Base-by-base conservation (phyloP, 805 yeast genomes). In the Blastobotrys terrestris region DNA sequence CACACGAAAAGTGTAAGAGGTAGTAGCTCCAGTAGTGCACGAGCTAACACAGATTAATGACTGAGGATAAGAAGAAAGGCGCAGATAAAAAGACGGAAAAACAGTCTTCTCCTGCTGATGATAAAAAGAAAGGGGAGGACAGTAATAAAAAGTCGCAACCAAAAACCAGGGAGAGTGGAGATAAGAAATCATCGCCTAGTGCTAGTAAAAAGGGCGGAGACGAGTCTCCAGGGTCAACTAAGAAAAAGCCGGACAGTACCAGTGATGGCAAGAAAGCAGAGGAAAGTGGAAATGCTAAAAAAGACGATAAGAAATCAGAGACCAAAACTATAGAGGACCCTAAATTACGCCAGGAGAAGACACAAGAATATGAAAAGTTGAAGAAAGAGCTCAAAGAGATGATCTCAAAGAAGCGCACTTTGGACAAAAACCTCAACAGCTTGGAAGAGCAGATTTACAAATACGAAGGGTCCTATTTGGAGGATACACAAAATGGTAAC, bases 401-500 rank as follows among this genome's bases (percentile, higher is more conserved):
- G 51, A 73, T 91, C 41, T 65, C 74, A 44, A 77, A 79, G 60
- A 85, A 86, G 66, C 78, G 79, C 46, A 77, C 75, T 14, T 70
- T 87, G n/a, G 92, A 87, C 56, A 77, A 78, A 31, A 79, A 55
- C 46, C 55, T 68, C 55, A 78, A 78, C 19, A 69, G 67, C 45
- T 65, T 89, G 3, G 96, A 91, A 63, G 96, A 89, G 57, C 79
- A 80, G 50, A 83, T 91, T 3, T 90, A 81, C 69, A 84, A 81
- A 47, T 80, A 81, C 58, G 98, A 91, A 64, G 81, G 85, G 7
- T 78, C 80, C 13, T 91, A 91, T 64, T 78, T 91, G 46, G 79
- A 84, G 26, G 90, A 85, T 50, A 80, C 88, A 53, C 67, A 72
- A 26, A 79, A 79, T 52, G 91, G 97, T 0, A 91, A 88, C 66